These are phyloP conservation scores for Fraxinus greggii DNA, from an alignment of 305 asterid species.

Conservation along the genomic window DNA sequence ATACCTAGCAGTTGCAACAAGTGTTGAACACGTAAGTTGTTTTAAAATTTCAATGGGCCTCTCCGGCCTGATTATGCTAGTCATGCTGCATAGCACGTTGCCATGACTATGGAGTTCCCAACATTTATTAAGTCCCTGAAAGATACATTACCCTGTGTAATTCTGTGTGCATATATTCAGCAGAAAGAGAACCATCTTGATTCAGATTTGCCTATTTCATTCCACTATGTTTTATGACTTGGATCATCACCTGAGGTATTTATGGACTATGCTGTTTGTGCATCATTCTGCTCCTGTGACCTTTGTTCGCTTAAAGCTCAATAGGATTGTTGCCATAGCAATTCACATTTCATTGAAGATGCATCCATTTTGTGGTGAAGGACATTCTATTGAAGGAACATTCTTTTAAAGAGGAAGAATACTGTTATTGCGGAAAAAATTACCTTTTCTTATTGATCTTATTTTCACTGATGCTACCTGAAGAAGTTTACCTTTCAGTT, in stretches of 20 bases:
- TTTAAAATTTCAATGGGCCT: constrained; percentile 6
- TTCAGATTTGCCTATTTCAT: constrained; percentile 9
- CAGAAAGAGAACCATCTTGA: background rate
- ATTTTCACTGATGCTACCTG: background rate
- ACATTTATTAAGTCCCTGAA: background rate
- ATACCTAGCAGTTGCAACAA: constrained; percentile 89
- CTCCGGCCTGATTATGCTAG: constrained; percentile 2
- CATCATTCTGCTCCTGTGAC: background rate
- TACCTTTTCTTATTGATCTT: background rate
- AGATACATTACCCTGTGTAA: background rate
- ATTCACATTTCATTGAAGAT: background rate
- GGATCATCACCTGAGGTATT: background rate
- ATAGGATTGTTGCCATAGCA: background rate
- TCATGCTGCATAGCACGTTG: background rate
- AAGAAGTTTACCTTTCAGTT: background rate
- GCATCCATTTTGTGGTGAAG: background rate
- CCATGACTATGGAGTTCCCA: background rate
- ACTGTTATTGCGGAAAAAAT: background rate
- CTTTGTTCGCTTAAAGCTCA: constrained; percentile 2
- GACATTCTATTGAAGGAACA: background rate
- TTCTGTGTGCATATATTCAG: background rate
- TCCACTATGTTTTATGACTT: background rate
- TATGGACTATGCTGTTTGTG: background rate
- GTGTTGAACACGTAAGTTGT: constrained; percentile 75
- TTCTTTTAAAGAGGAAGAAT: background rate